A percentile compares a stretch with the other conserved stretches of the same genome.
phyloP scores from a whole-genome alignment of 192 early-diverging fungal species.

The Lunasporangiospora selenospora region DNA sequence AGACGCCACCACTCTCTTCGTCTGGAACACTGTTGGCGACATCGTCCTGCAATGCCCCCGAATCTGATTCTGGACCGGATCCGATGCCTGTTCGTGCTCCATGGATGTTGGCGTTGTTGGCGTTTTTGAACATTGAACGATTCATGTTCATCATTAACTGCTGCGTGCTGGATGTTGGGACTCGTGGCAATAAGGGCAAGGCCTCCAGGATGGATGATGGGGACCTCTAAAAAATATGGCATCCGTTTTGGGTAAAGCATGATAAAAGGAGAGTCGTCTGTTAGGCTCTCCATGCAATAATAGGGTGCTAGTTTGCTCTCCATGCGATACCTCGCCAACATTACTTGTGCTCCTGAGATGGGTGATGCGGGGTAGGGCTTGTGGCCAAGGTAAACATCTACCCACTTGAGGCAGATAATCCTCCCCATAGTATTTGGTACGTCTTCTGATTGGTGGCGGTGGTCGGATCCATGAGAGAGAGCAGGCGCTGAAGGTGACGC shows the following conservation, averaged over 20 bases:
- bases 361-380: background rate
- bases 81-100: background rate
- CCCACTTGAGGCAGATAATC: conserved; percentile 22
- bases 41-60: too few relatives aligned
- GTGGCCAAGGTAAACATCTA: conserved; percentile 19
- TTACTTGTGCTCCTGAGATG: conserved; percentile 25
- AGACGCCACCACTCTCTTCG: conserved; percentile 27
- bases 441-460: background rate
- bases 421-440: background rate
- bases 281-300: too few relatives aligned
- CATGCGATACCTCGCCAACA: too few relatives aligned
- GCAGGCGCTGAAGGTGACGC: background rate
- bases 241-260: too few relatives aligned
- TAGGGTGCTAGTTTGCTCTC: too few relatives aligned
- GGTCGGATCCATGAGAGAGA: background rate
- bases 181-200: conserved; percentile 16
- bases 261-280: too few relatives aligned
- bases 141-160: conserved; percentile 16
- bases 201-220: conserved; percentile 20
- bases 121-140: conserved; percentile 29
- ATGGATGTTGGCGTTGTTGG: background rate
- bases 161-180: conserved; percentile 19
- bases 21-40: conserved; percentile 4
- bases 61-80: background rate
- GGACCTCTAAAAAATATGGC: conserved; percentile 11